These are phyloP conservation scores for Xylariaceae sp. DNA, from an alignment of 2,329 filamentous ascomycete genomes.

Conservation along the genomic window DNA sequence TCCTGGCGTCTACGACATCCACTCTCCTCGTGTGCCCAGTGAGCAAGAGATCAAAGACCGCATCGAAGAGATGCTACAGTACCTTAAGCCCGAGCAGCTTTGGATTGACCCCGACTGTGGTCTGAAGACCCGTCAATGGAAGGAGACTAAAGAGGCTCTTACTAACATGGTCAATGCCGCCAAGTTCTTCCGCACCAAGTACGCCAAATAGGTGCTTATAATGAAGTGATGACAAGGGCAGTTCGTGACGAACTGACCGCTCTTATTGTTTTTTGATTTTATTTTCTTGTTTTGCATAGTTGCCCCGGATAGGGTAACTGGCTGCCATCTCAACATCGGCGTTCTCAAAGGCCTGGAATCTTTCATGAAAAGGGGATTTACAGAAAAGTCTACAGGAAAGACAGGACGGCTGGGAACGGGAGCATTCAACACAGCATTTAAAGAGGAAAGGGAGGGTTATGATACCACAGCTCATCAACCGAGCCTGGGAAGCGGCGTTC, in stretches of 20 bases:
- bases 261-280: constrained; percentile 22
- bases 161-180: constrained; percentile 97
- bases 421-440: constrained; percentile 34
- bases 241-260: constrained; percentile 4
- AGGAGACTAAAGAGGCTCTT: constrained; percentile 95
- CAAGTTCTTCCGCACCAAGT: constrained; percentile 92
- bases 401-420: constrained; percentile 23
- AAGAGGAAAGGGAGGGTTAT: constrained; percentile 26
- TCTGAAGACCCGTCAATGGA: constrained; percentile 98
- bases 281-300: constrained; percentile 31
- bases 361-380: constrained; percentile 21
- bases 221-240: constrained; percentile 8
- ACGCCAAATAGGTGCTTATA: constrained; percentile 54
- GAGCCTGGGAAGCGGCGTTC: constrained; percentile 30
- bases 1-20: constrained; percentile 99
- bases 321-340: constrained; percentile 58
- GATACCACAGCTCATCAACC: constrained; percentile 34
- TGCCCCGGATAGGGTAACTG: constrained; percentile 24
- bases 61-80: constrained; percentile 95
- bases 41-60: constrained; percentile 98
- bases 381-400: constrained; percentile 29
- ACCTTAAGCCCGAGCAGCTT: constrained; percentile 96
- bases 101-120: constrained; percentile 99
- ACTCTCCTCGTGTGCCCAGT: constrained; percentile 94
- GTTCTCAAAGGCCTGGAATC: constrained; percentile 35